These are phyloP conservation scores for Capsicum chinense DNA, from an alignment of 257 asterid genomes.

Conservation along the genomic window DNA sequence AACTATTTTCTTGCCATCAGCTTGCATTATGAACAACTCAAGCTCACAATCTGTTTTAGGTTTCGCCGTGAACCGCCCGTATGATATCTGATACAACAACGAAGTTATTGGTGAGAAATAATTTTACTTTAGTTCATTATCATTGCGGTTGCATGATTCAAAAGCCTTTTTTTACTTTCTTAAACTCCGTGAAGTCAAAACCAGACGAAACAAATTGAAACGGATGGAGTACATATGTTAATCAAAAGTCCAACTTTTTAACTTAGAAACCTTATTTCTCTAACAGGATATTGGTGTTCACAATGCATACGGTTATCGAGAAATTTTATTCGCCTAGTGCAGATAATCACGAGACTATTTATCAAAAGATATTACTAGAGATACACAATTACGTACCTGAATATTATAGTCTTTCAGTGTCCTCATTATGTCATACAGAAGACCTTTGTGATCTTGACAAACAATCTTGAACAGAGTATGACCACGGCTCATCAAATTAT, in stretches of 20 bases:
- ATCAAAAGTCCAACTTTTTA: not conserved
- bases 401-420: constrained; percentile 84
- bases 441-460: constrained; percentile 86
- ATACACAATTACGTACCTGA: constrained; percentile 56
- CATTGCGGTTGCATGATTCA: not conserved
- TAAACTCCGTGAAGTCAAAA: not conserved
- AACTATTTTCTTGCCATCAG: constrained; percentile 81
- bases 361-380: not conserved
- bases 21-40: constrained; percentile 85
- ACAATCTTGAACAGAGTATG: constrained; percentile 87
- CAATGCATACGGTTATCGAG: not conserved
- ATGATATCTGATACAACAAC: constrained; percentile 61
- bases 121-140: not conserved
- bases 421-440: constrained; percentile 81
- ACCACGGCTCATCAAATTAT: constrained; percentile 73
- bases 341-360: not conserved
- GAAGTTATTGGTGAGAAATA: constrained; percentile 18
- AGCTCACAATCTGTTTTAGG: constrained; percentile 67
- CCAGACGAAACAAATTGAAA: not conserved
- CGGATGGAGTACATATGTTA: not conserved
- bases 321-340: not conserved
- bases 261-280: not conserved
- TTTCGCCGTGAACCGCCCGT: constrained; percentile 72
- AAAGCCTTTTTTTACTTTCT: not conserved
- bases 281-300: not conserved